Conservation (phyloP, 2,329 filamentous ascomycete genomes). For the Blumeriella jaapii region DNA sequence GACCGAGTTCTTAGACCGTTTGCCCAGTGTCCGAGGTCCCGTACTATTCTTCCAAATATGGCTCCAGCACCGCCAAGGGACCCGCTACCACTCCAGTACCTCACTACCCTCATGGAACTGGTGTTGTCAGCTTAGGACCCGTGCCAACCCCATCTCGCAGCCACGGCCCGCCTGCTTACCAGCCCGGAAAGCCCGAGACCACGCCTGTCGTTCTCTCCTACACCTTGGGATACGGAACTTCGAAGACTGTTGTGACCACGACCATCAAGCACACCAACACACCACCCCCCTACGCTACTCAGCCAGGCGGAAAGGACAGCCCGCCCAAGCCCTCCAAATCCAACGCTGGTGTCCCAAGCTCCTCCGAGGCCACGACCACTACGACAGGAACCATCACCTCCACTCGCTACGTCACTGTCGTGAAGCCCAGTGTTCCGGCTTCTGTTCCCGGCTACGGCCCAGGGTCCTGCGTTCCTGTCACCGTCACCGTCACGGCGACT, state of each 20-base stretch:
- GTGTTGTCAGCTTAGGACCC: too few relatives aligned
- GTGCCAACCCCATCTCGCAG: too few relatives aligned
- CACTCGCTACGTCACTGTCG: conserved; percentile 14
- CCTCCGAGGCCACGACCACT: conserved; percentile 8
- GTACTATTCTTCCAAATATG: too few relatives aligned
- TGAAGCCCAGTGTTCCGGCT: conserved; percentile 4
- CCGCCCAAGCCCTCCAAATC: conserved; percentile 18
- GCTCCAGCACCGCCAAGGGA: too few relatives aligned
- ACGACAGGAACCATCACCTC: conserved; percentile 12
- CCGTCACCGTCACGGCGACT: conserved; percentile 25
- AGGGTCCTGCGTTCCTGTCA: conserved; percentile 17
- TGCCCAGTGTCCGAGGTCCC: conserved; percentile 38
- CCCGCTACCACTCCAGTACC: too few relatives aligned
- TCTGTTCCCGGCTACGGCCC: conserved; percentile 4
- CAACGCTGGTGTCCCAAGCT: conserved; percentile 4
- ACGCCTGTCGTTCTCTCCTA: conserved; percentile 30
- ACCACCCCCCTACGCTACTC: conserved; percentile 22
- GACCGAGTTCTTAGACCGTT: conserved; percentile 28
- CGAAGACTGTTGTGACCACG: conserved; percentile 34
- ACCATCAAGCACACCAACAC: conserved; percentile 32
- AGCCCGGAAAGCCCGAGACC: too few relatives aligned
- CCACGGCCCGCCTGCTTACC: too few relatives aligned
- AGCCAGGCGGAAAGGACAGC: too few relatives aligned
- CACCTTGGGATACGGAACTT: conserved; percentile 30
- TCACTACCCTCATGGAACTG: too few relatives aligned